phyloP scores from a whole-genome alignment of 129 eudicot genomes.

The Escallonia rubra region DNA sequence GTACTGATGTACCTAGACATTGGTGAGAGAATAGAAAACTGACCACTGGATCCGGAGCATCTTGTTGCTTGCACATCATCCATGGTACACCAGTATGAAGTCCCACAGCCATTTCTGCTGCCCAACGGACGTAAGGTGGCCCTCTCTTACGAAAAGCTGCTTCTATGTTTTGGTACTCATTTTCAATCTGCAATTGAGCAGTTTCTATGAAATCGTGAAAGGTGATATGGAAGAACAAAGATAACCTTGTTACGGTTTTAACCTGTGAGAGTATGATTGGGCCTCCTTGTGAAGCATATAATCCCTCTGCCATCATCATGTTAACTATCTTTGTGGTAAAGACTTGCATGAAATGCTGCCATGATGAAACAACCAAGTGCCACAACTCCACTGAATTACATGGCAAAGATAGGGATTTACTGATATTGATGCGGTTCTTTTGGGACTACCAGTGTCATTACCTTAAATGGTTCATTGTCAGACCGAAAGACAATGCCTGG shows the following conservation, averaged over 20 bases:
- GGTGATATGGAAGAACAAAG: neutral
- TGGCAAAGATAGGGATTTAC: no score
- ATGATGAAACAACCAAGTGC: neutral
- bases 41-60: slow-evolving; percentile 97
- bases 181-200: slow-evolving; percentile 55
- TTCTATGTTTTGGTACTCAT: slow-evolving; percentile 77
- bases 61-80: slow-evolving; percentile 94
- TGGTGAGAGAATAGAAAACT: neutral
- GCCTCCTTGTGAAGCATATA: slow-evolving; percentile 93
- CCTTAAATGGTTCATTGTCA: slow-evolving; percentile 81
- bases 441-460: slow-evolving; percentile 1
- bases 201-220: neutral
- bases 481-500: slow-evolving; percentile 75
- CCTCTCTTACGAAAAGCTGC: slow-evolving; percentile 43
- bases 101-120: slow-evolving; percentile 74
- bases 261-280: slow-evolving; percentile 95
- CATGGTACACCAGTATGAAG: slow-evolving; percentile 85
- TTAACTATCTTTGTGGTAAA: slow-evolving; percentile 68
- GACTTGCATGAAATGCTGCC: slow-evolving; percentile 63
- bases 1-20: no score
- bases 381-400: no score
- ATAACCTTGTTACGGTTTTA: neutral
- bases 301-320: slow-evolving; percentile 70
- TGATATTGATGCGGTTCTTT: no score
- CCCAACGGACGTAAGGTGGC: slow-evolving; percentile 66